Conservation (phyloP, 228 moss, liverwort and hornwort species). For the Sphagnum magellanicum region DNA sequence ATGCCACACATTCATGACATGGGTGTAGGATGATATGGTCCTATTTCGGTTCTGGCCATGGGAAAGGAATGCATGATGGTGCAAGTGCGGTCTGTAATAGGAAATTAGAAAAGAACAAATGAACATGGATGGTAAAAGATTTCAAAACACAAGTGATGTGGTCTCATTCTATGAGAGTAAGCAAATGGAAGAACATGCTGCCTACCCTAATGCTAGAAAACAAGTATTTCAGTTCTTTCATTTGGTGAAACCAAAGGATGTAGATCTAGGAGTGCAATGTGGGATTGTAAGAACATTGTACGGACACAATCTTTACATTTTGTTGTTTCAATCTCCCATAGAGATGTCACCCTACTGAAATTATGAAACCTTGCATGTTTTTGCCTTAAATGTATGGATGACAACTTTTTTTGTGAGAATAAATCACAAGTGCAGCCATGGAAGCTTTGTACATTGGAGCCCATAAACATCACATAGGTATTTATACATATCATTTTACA, state of each 20-base stretch:
- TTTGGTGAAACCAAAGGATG: neutral
- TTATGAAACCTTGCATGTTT: too few species aligned
- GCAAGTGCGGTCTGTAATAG: neutral
- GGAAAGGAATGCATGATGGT: neutral
- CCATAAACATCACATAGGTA: too few species aligned
- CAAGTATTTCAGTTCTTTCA: neutral
- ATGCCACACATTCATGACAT: neutral
- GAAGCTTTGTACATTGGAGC: too few species aligned
- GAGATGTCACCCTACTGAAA: too few species aligned
- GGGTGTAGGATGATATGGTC: neutral
- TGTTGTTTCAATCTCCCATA: neutral
- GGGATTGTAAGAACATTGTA: neutral
- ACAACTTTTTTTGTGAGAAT: too few species aligned
- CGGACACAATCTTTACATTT: neutral
- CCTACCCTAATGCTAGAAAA: neutral
- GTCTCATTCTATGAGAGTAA: neutral
- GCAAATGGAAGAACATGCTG: neutral
- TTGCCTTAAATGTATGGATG: too few species aligned
- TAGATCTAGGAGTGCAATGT: neutral
- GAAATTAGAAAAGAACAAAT: neutral
- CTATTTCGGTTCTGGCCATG: neutral
- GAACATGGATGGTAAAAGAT: neutral
- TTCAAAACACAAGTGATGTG: neutral
- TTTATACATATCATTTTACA: too few species aligned
- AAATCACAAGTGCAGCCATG: too few species aligned